These are phyloP conservation scores for Taiozyma sp. DNA, from an alignment of 1,139 yeast species.

Conservation along the genomic window DNA sequence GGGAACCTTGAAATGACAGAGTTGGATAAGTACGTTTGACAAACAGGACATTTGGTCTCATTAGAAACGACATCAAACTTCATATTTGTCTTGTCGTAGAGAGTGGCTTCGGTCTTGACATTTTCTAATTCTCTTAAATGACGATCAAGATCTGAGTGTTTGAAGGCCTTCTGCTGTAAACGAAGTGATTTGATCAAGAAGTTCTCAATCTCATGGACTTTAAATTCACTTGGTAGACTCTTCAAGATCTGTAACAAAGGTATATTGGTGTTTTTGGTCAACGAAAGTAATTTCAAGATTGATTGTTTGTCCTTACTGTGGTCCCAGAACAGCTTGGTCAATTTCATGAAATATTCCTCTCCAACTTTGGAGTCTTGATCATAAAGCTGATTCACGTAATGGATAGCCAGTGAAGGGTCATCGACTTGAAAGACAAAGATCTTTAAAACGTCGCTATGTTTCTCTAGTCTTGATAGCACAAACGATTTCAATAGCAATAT, in stretches of 20 bases:
- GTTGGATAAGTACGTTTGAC: constrained; percentile 58
- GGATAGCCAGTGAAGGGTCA: constrained; percentile 54
- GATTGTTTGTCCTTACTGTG: constrained; percentile 25
- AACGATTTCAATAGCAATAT: constrained; percentile 46
- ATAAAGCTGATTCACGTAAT: constrained; percentile 54
- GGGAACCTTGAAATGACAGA: constrained; percentile 34
- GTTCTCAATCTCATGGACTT: constrained; percentile 35
- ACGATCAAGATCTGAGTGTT: constrained; percentile 3
- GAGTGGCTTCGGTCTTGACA: neutral
- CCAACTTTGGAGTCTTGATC: constrained; percentile 35
- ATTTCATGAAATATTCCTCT: constrained; percentile 25
- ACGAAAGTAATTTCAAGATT: constrained; percentile 31
- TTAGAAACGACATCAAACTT: constrained; percentile 5
- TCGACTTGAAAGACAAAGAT: constrained; percentile 56
- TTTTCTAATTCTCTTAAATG: neutral
- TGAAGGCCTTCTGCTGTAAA: neutral
- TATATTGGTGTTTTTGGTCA: neutral
- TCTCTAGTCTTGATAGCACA: constrained; percentile 55
- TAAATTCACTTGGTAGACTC: constrained; percentile 1
- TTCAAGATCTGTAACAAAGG: neutral
- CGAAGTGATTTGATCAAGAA: constrained; percentile 23
- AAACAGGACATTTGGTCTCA: constrained; percentile 43
- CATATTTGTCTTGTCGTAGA: neutral
- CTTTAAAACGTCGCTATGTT: constrained; percentile 61
- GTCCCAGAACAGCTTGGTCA: constrained; percentile 30